Base-by-base conservation (phyloP, 495 filamentous ascomycete species). In the Penicillium ochrochloron region DNA sequence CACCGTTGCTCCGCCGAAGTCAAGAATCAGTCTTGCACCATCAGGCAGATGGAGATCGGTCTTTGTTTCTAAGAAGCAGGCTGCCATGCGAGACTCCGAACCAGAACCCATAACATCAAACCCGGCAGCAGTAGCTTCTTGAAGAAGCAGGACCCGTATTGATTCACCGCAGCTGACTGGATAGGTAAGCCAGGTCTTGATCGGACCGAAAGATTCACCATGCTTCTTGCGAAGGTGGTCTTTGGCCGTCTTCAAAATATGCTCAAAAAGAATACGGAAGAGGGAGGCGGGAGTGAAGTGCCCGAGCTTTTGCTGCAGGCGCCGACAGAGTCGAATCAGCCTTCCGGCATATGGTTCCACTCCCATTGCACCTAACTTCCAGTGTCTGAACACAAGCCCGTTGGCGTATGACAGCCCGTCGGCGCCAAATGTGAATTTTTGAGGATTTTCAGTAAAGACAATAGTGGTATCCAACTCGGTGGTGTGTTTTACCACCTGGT, bases 151-250 rank as follows among this genome's bases (percentile, higher is more conserved):
- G 11, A 57, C 15, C 33, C 34, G 33, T 37, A 57, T 15, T 12
- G 55, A 41, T 35, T 57, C 55, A 41, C 35, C 33, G 55, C 35
- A 57, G 55, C 35, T 57, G 55, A 57, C 55, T 37, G 55, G 55
- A 17, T 57, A 57, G 8, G 55, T 57, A 37, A 57, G 55, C 33
- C 37, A 57, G 55, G 31, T 14, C 23, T 39, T 27, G 25, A 57
- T 57, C 55, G 15, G n/a, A 23, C 33, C 55, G 33, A 37, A 57
- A 35, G 19, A 37, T 9, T 29, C 31, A 41, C 55, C 55, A 29
- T 57, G 19, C 23, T 57, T 42, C 2, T 25, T 19, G 23, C 11
- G 19, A 29, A 57, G 55, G 21, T 57, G 55, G 15, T 39, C 35
- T 25, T 57, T 57, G 55, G 19, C 55, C n/a, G 35, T 41, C 14